phyloP scores from a whole-genome alignment of 73 alveolate species.

The Stentor roeselii region DNA sequence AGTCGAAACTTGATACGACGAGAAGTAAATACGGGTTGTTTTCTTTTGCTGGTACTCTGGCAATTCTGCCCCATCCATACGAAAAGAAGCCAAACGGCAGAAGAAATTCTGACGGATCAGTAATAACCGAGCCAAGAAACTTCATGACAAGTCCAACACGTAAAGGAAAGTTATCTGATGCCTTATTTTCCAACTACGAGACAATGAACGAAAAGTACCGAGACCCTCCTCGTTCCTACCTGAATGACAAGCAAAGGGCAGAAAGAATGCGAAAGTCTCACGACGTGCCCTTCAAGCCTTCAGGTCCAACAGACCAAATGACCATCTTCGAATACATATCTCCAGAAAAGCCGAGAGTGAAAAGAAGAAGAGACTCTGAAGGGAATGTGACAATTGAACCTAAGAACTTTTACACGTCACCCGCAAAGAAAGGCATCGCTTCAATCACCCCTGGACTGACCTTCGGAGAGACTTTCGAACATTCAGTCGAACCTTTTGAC shows the following conservation, averaged over 20 bases:
- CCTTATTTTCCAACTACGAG: background rate
- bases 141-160: constrained; percentile 14
- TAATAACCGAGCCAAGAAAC: constrained; percentile 3
- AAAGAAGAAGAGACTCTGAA: background rate
- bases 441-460: constrained; percentile 13
- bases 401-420: constrained; percentile 8
- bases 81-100: background rate
- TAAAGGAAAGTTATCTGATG: background rate
- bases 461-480: background rate
- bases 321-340: background rate
- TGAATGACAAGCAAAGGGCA: background rate
- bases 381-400: constrained; percentile 11
- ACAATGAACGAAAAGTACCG: background rate
- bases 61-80: background rate
- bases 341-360: background rate
- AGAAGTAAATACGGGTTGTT: background rate
- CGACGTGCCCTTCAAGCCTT: constrained; percentile 3
- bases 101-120: background rate
- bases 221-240: background rate
- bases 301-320: constrained; percentile 7
- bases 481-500: constrained; percentile 6
- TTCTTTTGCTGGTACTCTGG: constrained; percentile 22
- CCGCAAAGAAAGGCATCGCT: background rate
- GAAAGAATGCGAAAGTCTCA: constrained; percentile 12
- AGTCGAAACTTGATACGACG: background rate